These are phyloP conservation scores for Annulohypoxylon stygium DNA, from an alignment of 495 filamentous ascomycete genomes.

Conservation along the genomic window DNA sequence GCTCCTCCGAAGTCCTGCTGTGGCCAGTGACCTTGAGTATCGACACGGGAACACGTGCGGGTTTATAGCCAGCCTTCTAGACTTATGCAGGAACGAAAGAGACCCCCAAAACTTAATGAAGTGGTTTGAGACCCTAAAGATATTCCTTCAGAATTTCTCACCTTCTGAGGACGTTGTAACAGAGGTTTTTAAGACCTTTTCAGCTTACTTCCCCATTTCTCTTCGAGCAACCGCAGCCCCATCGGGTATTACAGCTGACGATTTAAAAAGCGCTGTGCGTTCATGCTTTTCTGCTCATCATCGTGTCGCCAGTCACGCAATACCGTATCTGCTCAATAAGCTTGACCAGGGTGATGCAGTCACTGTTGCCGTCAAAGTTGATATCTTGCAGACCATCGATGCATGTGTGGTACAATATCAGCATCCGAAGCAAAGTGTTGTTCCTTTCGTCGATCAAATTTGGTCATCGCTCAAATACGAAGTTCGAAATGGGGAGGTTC, in stretches of 20 bases:
- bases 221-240: conserved; percentile 58
- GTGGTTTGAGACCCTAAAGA: conserved; percentile 60
- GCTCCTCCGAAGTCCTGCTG: conserved; percentile 53
- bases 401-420: conserved; percentile 61
- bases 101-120: conserved; percentile 63
- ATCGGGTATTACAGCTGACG: conserved; percentile 61
- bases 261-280: conserved; percentile 61
- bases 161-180: conserved; percentile 57
- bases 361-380: conserved; percentile 66
- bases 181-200: conserved; percentile 62
- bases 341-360: conserved; percentile 65
- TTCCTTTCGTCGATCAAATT: conserved; percentile 58
- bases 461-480: conserved; percentile 70
- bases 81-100: conserved; percentile 62
- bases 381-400: conserved; percentile 63
- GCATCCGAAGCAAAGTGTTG: conserved; percentile 54
- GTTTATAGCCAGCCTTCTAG: conserved; percentile 57
- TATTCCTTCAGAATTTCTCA: conserved; percentile 56
- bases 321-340: conserved; percentile 62
- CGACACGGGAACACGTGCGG: conserved; percentile 55
- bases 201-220: conserved; percentile 67
- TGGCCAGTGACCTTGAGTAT: conserved; percentile 57
- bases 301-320: conserved; percentile 53
- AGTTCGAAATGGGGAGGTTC: conserved; percentile 67
- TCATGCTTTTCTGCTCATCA: conserved; percentile 62